A percentile compares a stretch with the other conserved stretches of the same genome.
phyloP scores from a whole-genome alignment of 352 stramenopile genomes.

The Globisporangium recalcitrans region DNA sequence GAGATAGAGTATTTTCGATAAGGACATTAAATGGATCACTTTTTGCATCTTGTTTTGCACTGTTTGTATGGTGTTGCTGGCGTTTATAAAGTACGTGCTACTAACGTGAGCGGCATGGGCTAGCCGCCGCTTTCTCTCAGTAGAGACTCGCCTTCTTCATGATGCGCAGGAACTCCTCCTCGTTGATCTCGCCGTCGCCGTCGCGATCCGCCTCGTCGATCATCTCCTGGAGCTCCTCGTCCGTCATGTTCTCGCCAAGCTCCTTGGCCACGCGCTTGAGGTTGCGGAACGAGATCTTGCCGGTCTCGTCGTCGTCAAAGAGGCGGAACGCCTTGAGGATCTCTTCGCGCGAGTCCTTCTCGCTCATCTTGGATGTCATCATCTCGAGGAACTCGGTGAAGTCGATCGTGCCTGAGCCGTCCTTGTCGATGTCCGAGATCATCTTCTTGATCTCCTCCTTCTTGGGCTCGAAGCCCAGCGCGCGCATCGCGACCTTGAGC shows the following conservation, averaged over 20 bases:
- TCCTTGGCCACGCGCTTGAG: conserved; percentile 96
- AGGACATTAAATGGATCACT: conserved; percentile 5
- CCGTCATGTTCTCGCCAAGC: conserved; percentile 95
- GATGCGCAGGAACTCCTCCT: conserved; percentile 95
- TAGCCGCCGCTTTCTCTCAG: conserved; percentile 11
- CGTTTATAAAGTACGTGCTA: neutral
- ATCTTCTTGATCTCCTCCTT: conserved; percentile 98
- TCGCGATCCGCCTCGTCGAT: conserved; percentile 96
- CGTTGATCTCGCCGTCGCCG: conserved; percentile 94
- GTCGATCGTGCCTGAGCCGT: conserved; percentile 92
- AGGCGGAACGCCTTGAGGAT: conserved; percentile 97
- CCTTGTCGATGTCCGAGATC: conserved; percentile 95
- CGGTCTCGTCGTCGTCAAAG: conserved; percentile 96
- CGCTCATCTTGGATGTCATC: conserved; percentile 97
- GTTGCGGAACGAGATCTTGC: conserved; percentile 96
- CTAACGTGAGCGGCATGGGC: no score
- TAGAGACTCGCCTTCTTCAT: conserved; percentile 96
- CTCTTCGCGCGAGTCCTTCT: conserved; percentile 95
- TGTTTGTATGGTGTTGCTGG: neutral
- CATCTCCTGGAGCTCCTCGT: conserved; percentile 98
- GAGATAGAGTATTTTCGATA: conserved; percentile 15
- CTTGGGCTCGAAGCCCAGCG: conserved; percentile 95
- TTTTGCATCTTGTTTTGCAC: conserved; percentile 5
- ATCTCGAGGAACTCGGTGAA: conserved; percentile 98
- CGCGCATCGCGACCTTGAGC: conserved; percentile 95